Evolutionary conservation across 2,329 filamentous ascomycete genomes (phyloP), one percentile per base, ranked within the genome.

Genomic region (Zasmidium citrigriseum): DNA sequence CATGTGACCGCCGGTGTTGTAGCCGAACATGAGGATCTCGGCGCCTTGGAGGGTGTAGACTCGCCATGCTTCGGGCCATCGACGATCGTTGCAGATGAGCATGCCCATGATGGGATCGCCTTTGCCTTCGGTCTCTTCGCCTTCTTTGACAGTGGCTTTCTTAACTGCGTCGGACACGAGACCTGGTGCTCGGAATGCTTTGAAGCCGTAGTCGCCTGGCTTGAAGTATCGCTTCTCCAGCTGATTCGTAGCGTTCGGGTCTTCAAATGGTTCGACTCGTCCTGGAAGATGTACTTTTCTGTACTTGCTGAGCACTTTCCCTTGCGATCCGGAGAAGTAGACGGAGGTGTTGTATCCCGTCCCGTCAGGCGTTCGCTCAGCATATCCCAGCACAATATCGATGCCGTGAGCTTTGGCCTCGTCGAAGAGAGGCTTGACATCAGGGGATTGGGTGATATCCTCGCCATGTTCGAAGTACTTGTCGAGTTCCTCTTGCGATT

Each of bases 261-360:
- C 75, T 2, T 75, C 71, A 27, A 81, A 78, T 11, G 82, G 81
- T 65, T 83, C 80, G n/a, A 75, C 72, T 2, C 78, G 79, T 0
- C 82, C 82, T 0, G 82, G 82, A 2, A 84, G 72, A 63, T 84
- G 82, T 1, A 84, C 74, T 67, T 85, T 85, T 59, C 82, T 76
- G 65, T 84, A 85, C 64, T 83, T 84, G 25, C 73, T 74, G 21
- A 84, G 66, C 5, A 82, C 74, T 46, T 72, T 65, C 18, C 72
- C 73, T 25, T 70, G 65, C 4, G 69, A 69, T 1, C 77, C 78
- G 2, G 80, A 82, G 68, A 78, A 84, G 65, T 84, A 84, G 14
- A 84, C 70, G 46, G 70, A 72, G 3, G 78, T 79, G 67, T 85
- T 85, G 68, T 79, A 85, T 47, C 80, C 73, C 4, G 69, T 73